These are phyloP conservation scores for Aspergillus olivimuriae DNA, from an alignment of 495 filamentous ascomycete genomes.

Conservation along the genomic window DNA sequence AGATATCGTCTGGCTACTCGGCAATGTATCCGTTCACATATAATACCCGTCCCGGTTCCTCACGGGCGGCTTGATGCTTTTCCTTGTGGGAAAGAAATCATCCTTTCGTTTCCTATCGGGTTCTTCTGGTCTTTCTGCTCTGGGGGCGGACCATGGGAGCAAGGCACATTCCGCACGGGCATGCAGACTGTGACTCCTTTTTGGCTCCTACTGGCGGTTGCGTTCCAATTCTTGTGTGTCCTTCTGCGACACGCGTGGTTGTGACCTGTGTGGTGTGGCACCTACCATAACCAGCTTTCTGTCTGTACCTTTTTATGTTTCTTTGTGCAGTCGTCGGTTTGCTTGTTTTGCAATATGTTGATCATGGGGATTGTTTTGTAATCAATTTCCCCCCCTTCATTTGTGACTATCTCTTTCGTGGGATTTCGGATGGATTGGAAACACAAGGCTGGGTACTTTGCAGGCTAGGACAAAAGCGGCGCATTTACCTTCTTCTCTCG, in stretches of 20 bases:
- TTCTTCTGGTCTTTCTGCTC: not conserved
- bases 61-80: no score
- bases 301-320: no score
- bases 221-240: conserved; percentile 1
- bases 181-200: not conserved
- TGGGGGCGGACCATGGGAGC: not conserved
- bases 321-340: conserved; percentile 6
- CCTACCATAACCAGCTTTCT: no score
- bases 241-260: not conserved
- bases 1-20: not conserved
- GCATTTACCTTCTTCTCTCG: no score
- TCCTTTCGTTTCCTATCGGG: not conserved
- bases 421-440: conserved; percentile 15
- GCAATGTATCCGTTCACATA: no score
- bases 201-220: conserved; percentile 1
- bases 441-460: conserved; percentile 8
- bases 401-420: not conserved
- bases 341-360: conserved; percentile 22
- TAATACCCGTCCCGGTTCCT: no score
- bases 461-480: conserved; percentile 12
- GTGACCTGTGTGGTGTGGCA: conserved; percentile 1
- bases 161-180: not conserved
- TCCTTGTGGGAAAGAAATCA: not conserved
- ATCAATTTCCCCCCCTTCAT: conserved; percentile 6
- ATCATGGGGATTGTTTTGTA: conserved; percentile 22